These are phyloP conservation scores for Macrophomina phaseolina DNA, from an alignment of 2,329 filamentous ascomycete species.

Conservation along the genomic window DNA sequence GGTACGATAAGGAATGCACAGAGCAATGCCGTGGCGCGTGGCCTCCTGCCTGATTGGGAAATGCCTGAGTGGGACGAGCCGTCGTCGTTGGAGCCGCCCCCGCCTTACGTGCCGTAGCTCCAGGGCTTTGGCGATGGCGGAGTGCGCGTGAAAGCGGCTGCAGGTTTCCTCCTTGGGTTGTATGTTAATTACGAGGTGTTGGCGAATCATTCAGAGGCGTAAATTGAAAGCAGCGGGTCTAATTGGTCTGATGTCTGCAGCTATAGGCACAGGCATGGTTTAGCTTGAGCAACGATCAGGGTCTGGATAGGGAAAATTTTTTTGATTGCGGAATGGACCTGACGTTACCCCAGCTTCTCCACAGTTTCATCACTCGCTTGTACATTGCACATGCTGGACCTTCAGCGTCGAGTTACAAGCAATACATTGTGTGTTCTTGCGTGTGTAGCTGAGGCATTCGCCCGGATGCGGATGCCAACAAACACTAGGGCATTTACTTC, in stretches of 20 bases:
- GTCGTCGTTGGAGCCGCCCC: slow-evolving; percentile 5
- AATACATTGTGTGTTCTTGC: too few species aligned
- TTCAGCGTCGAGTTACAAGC: background rate
- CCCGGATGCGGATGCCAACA: too few species aligned
- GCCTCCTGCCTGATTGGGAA: background rate
- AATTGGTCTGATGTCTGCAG: background rate
- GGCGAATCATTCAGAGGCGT: background rate
- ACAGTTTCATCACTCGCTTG: slow-evolving; percentile 19
- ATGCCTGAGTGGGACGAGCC: background rate
- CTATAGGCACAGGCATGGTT: background rate
- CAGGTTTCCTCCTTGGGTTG: background rate
- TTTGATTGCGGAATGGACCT: slow-evolving; percentile 21
- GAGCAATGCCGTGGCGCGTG: background rate
- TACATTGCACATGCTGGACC: background rate
- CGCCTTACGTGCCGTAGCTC: slow-evolving; percentile 8
- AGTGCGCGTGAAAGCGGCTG: background rate
- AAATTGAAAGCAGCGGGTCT: background rate
- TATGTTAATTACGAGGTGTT: background rate
- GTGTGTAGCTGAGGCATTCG: too few species aligned
- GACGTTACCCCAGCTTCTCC: slow-evolving; percentile 16
- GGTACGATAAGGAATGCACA: slow-evolving; percentile 11
- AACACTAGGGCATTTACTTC: too few species aligned
- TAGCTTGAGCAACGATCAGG: slow-evolving; percentile 5
- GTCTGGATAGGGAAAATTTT: background rate
- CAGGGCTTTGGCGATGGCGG: background rate